Evolutionary conservation across 371 early-diverging fungal genomes (phyloP), one percentile per base, ranked within the genome.

Genomic region (Syncephalastrum monosporum): DNA sequence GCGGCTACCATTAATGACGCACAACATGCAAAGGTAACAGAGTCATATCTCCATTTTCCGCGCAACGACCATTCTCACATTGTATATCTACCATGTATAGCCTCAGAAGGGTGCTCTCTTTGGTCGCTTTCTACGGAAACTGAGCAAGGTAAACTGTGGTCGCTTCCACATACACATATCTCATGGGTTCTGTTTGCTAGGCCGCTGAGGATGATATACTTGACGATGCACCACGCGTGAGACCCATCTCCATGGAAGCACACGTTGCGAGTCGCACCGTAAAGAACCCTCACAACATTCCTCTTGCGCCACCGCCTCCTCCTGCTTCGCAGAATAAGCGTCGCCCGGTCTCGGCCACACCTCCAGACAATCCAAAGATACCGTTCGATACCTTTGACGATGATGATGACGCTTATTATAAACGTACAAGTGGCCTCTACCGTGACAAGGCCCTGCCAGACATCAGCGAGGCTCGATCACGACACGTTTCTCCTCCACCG

Each of bases 261-360:
- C 59, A 42, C 29, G 47, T 49, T 52, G 56, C 52, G 33, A 55
- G 61, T 41, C 41, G 56, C 65, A 56, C 57, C 60, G 15, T 33
- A 33, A 33, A 33, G 10, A 53, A 56, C 25, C 57, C 53, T 42
- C 58, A 61, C 24, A 57, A 66, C 56, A 61, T 66, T 17, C 66
- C 66, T n/a, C 47, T 63, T n/a, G 63, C 63, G 42, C 63, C 57
- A 43, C 57, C 63, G 6, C 58, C 57, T 43, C 58, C 63, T n/a
- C 49, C 54, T 10, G 29, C 54, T n/a, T 33, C 60, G 14, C 53
- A 42, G 29, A 51, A 41, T 41, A 56, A 48, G 29, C 47, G 14
- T 44, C 25, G 24, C 49, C 42, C 17, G 21, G 13, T 48, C 41
- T 56, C 42, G 1, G n/a, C 51, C 38, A 29, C 38, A 2, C 38